Base-by-base conservation (phyloP, 2,329 filamentous ascomycete species). In the Scolecobasidium constrictum region DNA sequence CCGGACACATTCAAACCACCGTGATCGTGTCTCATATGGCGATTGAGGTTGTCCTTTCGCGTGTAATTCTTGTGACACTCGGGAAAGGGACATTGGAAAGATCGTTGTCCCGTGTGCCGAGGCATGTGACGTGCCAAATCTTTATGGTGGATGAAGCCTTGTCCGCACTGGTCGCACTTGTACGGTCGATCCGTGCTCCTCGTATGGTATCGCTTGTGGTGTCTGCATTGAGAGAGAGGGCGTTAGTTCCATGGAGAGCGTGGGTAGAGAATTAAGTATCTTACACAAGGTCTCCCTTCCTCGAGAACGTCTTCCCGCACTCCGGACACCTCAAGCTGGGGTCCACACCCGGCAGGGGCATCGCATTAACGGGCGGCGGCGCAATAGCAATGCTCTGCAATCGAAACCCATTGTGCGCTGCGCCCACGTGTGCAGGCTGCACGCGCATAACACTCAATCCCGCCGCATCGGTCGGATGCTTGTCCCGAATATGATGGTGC, bases 11-110 rank as follows among this genome's bases (percentile, higher is more conserved):
- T n/a, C n/a, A 31, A n/a, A 31, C 26, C 26, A 9, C 26, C 26
- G 19, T 42, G 40, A 37, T 42, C 40, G 34, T 42, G 40, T 19
- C 40, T 87, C 55, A 93, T 64, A 58, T 96, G 90, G 50, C 87
- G 81, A 47, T 82, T 81, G 15, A 95, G 71, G 62, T 95, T 87
- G 53, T 92, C 90, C 50, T 86, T 77, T 48, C 92, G 84, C 12
- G 86, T 75, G 57, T 94, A 96, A 34, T 80, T 75, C 66, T 94
- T 95, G 56, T 23, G 35, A 35, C 90, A 96, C 35, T 64, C 78
- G 5, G 72, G 64, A 48, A 81, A 73, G 2, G 71, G 66, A 56
- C 90, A 96, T 31, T 71, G 69, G 59, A 84, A 93, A 0, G 86
- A 79, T 1, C 88, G 78, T 52, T 90, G 84, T 51, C 90, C 87